A percentile compares a stretch with the other conserved stretches of the same genome.
These are phyloP conservation scores for Populus hybrid DNA, from an alignment of 441 rosid genomes.

Conservation along the genomic window DNA sequence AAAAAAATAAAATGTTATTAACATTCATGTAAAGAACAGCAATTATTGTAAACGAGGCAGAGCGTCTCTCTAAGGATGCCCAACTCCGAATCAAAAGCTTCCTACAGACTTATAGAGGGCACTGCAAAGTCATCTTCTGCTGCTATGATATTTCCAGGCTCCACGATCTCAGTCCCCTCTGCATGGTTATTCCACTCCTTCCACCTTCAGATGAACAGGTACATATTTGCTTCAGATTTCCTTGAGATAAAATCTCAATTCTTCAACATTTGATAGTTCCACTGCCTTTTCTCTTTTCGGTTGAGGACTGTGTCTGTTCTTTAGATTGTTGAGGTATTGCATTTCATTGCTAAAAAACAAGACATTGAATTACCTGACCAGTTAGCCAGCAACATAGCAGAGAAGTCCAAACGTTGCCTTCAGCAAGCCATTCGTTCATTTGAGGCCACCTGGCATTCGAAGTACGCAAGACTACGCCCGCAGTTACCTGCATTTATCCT, in stretches of 20 bases:
- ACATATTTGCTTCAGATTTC: background rate
- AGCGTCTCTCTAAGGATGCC: slow-evolving; percentile 2
- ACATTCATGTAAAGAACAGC: background rate
- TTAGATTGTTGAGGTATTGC: slow-evolving; percentile 28
- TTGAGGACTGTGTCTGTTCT: background rate
- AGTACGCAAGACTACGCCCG: background rate
- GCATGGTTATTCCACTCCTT: slow-evolving; percentile 17
- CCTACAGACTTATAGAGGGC: slow-evolving; percentile 1
- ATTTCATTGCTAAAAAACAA: slow-evolving; percentile 31
- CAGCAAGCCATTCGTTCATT: slow-evolving; percentile 40
- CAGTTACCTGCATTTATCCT: too few species aligned
- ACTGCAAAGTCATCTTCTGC: slow-evolving; percentile 25
- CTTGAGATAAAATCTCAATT: background rate
- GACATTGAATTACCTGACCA: slow-evolving; percentile 17
- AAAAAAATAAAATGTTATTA: background rate
- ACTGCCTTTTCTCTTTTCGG: too few species aligned
- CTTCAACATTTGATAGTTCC: background rate
- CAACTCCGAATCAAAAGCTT: slow-evolving; percentile 7
- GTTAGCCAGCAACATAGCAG: slow-evolving; percentile 17
- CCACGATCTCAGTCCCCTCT: slow-evolving; percentile 18
- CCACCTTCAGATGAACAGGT: slow-evolving; percentile 30
- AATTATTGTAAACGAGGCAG: slow-evolving; percentile 7
- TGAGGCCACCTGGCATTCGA: slow-evolving; percentile 26
- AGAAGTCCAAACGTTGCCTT: slow-evolving; percentile 25
- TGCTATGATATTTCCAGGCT: slow-evolving; percentile 25